These are phyloP conservation scores for Lichtheimia corymbifera DNA, from an alignment of 371 early-diverging fungal genomes.

Conservation along the genomic window DNA sequence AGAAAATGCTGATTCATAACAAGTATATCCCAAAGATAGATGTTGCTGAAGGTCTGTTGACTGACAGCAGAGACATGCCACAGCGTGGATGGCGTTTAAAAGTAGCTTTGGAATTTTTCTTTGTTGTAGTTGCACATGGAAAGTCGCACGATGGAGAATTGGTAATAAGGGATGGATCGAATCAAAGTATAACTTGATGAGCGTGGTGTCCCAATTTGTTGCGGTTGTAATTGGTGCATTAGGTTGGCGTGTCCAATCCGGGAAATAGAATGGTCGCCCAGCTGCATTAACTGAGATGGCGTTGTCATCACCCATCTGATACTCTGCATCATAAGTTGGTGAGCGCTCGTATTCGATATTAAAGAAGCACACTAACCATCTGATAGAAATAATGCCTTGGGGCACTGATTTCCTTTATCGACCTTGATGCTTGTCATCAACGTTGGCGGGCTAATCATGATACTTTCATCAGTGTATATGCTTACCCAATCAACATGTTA, in stretches of 20 bases:
- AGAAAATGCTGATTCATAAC: constrained; percentile 27
- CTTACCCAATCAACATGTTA: neutral
- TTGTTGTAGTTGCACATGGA: constrained; percentile 27
- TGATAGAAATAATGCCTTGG: constrained; percentile 11
- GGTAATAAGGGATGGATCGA: constrained; percentile 59
- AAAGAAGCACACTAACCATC: no score
- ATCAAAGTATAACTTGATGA: constrained; percentile 41
- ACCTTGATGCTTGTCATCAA: neutral
- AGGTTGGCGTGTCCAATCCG: neutral
- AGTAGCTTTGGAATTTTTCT: constrained; percentile 41
- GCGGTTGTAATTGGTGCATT: neutral
- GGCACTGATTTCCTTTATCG: neutral
- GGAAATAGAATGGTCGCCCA: constrained; percentile 4
- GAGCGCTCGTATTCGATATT: no score
- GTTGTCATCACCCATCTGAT: neutral
- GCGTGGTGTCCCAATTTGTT: neutral
- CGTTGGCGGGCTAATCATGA: neutral
- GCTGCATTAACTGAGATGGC: constrained; percentile 3
- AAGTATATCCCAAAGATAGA: constrained; percentile 27
- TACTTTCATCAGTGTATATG: neutral
- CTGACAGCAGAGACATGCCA: constrained; percentile 35
- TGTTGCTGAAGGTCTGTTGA: constrained; percentile 30
- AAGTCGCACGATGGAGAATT: constrained; percentile 41
- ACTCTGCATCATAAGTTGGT: neutral
- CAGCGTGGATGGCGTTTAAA: constrained; percentile 53